Conservation (phyloP, 2,329 filamentous ascomycete species). For the Ceratocystis ficicola region DNA sequence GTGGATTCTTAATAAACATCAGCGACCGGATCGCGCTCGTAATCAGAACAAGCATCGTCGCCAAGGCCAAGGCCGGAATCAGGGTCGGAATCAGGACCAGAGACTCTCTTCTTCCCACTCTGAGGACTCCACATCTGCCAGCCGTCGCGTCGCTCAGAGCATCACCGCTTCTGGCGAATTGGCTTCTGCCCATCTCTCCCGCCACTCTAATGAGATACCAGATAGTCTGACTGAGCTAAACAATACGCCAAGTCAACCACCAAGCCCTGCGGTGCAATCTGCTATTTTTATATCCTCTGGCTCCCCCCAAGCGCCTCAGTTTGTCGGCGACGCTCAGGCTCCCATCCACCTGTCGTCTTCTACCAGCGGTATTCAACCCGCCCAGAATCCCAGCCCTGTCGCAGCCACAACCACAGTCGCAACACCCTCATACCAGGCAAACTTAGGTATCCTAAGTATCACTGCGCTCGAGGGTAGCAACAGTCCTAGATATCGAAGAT, state of each 20-base stretch:
- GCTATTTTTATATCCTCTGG: neutral
- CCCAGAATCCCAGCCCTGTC: neutral
- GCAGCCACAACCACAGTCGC: neutral
- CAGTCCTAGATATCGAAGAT: neutral
- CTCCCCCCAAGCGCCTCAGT: neutral
- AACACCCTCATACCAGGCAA: neutral
- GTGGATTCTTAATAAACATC: constrained; percentile 9
- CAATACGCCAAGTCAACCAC: neutral
- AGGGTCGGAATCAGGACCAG: no score
- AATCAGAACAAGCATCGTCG: constrained; percentile 11
- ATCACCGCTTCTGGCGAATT: neutral
- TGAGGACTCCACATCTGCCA: neutral
- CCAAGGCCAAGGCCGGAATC: neutral
- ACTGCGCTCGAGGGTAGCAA: neutral
- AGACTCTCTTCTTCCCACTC: neutral
- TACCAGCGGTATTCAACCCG: neutral
- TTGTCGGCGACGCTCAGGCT: neutral
- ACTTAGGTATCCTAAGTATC: no score
- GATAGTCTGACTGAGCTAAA: neutral
- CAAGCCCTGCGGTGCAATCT: neutral
- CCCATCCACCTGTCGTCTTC: neutral
- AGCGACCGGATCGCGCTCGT: neutral
- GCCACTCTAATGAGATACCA: neutral
- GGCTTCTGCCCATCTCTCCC: neutral
- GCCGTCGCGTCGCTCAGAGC: neutral